phyloP scores from a whole-genome alignment of 2,329 filamentous ascomycete genomes.

The Cladophialophora psammophila region DNA sequence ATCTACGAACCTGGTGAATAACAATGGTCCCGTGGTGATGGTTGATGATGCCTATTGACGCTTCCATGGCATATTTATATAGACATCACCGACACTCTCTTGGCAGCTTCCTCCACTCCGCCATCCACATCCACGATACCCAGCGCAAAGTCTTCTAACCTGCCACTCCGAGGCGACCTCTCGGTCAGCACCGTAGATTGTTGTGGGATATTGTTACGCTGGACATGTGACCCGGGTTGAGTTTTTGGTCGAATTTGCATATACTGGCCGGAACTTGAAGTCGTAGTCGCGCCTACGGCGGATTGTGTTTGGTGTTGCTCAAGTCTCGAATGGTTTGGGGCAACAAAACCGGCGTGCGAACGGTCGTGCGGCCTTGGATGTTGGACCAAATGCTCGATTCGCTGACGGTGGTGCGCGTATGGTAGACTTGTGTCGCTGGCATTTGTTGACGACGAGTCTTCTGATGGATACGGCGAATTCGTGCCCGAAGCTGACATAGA shows the following conservation, averaged over 20 bases:
- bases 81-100: neutral
- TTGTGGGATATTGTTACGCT: neutral
- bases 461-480: neutral
- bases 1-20: neutral
- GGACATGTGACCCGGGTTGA: neutral
- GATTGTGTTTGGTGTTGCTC: neutral
- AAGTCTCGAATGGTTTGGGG: neutral
- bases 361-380: neutral
- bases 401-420: neutral
- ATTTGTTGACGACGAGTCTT: neutral
- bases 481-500: neutral
- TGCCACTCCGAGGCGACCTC: neutral
- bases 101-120: conserved; percentile 7
- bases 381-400: neutral
- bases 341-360: neutral
- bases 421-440: neutral
- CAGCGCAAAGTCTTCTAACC: conserved; percentile 10
- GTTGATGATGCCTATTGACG: too few relatives aligned
- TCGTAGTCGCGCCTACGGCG: neutral
- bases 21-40: too few relatives aligned
- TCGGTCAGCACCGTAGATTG: neutral
- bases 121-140: conserved; percentile 7
- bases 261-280: neutral
- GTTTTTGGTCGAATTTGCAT: neutral
- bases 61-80: neutral